These are phyloP conservation scores for Saccharum spontaneum DNA, from an alignment of 176 grass and related monocot species.

Conservation along the genomic window DNA sequence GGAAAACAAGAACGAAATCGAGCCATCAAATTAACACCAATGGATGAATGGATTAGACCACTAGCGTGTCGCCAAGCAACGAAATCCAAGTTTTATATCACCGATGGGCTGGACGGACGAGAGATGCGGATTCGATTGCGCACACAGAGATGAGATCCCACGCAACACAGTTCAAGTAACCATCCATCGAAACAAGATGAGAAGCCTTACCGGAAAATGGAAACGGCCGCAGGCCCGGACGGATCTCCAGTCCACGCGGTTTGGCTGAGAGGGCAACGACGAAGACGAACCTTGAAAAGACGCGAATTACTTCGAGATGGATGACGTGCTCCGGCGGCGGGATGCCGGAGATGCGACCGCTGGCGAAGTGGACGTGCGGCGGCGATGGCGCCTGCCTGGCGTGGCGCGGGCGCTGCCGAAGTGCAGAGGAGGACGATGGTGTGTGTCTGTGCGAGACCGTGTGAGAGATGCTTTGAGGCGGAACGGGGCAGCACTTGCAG, in stretches of 20 bases:
- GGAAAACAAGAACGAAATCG: background rate
- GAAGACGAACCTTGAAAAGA: background rate
- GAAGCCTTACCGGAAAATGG: constrained; percentile 31
- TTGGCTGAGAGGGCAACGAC: background rate
- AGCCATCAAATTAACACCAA: background rate
- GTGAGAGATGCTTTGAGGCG: constrained; percentile 3
- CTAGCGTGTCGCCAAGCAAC: background rate
- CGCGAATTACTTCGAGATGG: background rate
- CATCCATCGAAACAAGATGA: constrained; percentile 6
- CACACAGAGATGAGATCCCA: constrained; percentile 12
- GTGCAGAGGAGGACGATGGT: background rate
- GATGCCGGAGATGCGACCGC: background rate
- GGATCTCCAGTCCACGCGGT: constrained; percentile 33
- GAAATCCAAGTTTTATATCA: constrained; percentile 3
- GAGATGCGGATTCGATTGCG: constrained; percentile 16
- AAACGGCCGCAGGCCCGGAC: background rate
- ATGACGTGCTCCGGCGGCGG: background rate
- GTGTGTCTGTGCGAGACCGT: background rate
- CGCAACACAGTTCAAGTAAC: background rate
- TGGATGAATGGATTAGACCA: constrained; percentile 7
- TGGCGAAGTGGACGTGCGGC: background rate
- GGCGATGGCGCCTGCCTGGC: background rate
- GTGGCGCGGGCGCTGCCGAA: background rate
- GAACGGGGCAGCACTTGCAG: background rate
- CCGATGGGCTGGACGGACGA: background rate